Evolutionary conservation across 352 stramenopile species (phyloP).

Genomic region (Globisporangium parvum): DNA sequence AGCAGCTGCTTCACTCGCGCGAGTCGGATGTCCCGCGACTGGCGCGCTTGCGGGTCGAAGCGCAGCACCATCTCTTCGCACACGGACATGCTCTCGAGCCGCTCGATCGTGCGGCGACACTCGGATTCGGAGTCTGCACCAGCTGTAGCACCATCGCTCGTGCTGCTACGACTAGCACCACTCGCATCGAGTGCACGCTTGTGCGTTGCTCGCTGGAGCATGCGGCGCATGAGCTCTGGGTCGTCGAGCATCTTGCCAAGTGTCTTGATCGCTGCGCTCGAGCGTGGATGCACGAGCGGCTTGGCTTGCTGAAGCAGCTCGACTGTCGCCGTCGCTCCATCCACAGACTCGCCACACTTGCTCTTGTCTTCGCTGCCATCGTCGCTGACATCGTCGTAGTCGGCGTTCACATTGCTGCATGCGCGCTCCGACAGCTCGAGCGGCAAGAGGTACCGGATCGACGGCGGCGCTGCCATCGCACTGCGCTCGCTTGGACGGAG

Average conservation of each 20-base stretch:
- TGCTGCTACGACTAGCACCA: too few species aligned
- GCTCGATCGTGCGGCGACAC: not conserved
- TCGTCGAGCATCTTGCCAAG: constrained; percentile 43
- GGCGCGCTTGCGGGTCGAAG: constrained; percentile 34
- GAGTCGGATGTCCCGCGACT: constrained; percentile 27
- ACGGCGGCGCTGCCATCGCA: not conserved
- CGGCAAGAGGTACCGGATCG: constrained; percentile 12
- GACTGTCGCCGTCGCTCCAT: constrained; percentile 17
- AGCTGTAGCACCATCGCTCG: not conserved
- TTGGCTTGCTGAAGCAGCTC: constrained; percentile 48
- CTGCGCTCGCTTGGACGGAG: too few species aligned
- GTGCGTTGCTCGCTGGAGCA: constrained; percentile 36
- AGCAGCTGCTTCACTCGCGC: constrained; percentile 33
- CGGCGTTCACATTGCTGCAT: not conserved
- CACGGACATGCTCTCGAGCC: constrained; percentile 34
- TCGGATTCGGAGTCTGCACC: not conserved
- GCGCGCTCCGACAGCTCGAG: not conserved
- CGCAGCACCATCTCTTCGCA: constrained; percentile 41
- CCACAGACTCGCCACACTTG: not conserved
- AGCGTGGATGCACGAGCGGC: constrained; percentile 53
- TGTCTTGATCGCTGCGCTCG: constrained; percentile 49
- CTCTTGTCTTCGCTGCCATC: not conserved
- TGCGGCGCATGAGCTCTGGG: constrained; percentile 40
- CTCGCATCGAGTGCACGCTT: not conserved
- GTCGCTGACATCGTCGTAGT: not conserved